A percentile compares a stretch with the other conserved stretches of the same genome.
phyloP scores from a whole-genome alignment of 768 basidiomycete species.

The Atractiella rhizophila region DNA sequence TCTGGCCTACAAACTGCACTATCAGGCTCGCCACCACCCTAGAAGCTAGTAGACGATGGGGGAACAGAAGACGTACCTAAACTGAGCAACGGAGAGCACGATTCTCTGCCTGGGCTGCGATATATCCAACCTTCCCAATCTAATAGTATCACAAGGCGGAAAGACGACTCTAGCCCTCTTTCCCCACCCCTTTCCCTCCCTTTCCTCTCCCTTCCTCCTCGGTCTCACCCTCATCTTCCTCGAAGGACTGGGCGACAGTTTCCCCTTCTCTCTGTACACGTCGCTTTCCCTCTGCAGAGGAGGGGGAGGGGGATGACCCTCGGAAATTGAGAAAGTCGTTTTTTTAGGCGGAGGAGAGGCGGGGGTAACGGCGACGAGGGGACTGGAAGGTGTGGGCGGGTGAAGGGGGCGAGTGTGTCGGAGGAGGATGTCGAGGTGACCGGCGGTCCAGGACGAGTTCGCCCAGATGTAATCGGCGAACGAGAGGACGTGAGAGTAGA shows the following conservation, averaged over 20 bases:
- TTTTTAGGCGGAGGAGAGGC: conserved; percentile 1
- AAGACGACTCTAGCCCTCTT: conserved; percentile 34
- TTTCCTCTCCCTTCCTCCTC: background rate
- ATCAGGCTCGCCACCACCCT: background rate
- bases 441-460: conserved; percentile 84
- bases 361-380: background rate
- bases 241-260: too few relatives aligned
- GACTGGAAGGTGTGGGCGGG: conserved; percentile 4
- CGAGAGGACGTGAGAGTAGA: conserved; percentile 50
- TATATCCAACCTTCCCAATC: conserved; percentile 34
- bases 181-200: conserved; percentile 6
- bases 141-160: conserved; percentile 70
- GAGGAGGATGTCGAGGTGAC: conserved; percentile 53
- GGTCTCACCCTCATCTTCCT: too few relatives aligned
- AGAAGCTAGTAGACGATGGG: background rate
- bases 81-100: conserved; percentile 74
- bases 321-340: conserved; percentile 6
- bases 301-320: background rate
- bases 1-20: conserved; percentile 70
- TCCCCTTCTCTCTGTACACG: too few relatives aligned
- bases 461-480: conserved; percentile 46
- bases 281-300: too few relatives aligned
- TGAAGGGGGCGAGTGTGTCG: conserved; percentile 12
- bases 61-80: conserved; percentile 34
- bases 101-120: conserved; percentile 34